Evolutionary conservation across 306 rosid species (phyloP).

Genomic region (Acacia confusa): DNA sequence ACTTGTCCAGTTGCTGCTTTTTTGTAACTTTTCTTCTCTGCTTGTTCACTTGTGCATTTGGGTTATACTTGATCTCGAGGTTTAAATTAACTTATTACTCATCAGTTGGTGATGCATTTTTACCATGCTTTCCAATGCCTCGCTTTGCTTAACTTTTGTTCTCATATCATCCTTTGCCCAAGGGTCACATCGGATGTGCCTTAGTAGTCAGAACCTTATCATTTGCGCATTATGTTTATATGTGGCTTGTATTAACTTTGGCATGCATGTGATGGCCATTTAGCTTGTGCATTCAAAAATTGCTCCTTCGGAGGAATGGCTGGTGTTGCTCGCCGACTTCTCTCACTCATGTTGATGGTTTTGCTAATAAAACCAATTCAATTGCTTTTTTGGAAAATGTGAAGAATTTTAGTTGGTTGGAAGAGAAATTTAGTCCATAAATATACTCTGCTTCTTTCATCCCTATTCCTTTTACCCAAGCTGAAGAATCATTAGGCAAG

Average conservation of each 20-base stretch:
- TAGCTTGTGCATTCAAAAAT: conserved; percentile 13
- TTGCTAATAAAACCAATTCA: background rate
- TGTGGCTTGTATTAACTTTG: conserved; percentile 3
- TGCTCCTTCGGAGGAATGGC: background rate
- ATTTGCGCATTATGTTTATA: background rate
- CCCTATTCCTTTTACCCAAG: background rate
- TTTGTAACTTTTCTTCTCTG: background rate
- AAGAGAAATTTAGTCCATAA: background rate
- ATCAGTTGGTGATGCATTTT: background rate
- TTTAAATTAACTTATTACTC: background rate
- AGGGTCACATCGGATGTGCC: background rate
- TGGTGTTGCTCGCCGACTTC: background rate
- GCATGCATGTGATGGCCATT: background rate
- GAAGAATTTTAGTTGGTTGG: background rate
- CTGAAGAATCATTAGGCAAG: background rate
- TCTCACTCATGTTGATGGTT: background rate
- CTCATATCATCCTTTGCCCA: background rate
- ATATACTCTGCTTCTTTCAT: background rate
- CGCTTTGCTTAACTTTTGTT: background rate
- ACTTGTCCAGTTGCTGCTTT: background rate
- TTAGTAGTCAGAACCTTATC: background rate
- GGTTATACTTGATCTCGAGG: background rate
- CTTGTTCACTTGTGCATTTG: background rate
- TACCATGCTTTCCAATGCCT: background rate
- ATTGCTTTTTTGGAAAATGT: background rate